These are phyloP conservation scores for Tagetes patula DNA, from an alignment of 129 eudicot species.

Conservation along the genomic window DNA sequence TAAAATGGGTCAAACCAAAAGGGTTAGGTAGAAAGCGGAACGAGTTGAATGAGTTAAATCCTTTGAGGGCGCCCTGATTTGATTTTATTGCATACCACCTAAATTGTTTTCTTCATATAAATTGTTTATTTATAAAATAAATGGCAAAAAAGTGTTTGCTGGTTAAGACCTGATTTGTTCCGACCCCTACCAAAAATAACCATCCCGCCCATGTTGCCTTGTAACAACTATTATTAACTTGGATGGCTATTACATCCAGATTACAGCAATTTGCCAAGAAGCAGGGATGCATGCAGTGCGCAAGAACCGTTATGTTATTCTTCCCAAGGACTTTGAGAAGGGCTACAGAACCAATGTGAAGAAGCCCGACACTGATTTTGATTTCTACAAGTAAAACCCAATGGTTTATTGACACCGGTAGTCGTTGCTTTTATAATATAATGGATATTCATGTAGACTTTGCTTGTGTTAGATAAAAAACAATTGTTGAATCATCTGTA, in stretches of 20 bases:
- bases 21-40: background rate
- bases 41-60: background rate
- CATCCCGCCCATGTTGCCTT: background rate
- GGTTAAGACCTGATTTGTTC: background rate
- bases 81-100: background rate
- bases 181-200: background rate
- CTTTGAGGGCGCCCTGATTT: background rate
- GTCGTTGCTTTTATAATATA: background rate
- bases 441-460: conserved; percentile 23
- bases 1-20: background rate
- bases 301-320: conserved; percentile 78
- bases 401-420: background rate
- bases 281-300: conserved; percentile 95
- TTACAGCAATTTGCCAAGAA: conserved; percentile 89
- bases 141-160: background rate
- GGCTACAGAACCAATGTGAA: conserved; percentile 75
- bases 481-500: background rate
- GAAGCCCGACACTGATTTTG: conserved; percentile 90
- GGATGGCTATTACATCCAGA: conserved; percentile 40
- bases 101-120: background rate
- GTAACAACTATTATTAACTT: background rate
- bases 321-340: conserved; percentile 90
- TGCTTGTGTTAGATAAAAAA: conserved; percentile 15
- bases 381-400: conserved; percentile 66
- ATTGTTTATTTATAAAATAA: background rate